phyloP scores from a whole-genome alignment of 176 grass and related monocot species.

The Dendrocalamus sinicus region DNA sequence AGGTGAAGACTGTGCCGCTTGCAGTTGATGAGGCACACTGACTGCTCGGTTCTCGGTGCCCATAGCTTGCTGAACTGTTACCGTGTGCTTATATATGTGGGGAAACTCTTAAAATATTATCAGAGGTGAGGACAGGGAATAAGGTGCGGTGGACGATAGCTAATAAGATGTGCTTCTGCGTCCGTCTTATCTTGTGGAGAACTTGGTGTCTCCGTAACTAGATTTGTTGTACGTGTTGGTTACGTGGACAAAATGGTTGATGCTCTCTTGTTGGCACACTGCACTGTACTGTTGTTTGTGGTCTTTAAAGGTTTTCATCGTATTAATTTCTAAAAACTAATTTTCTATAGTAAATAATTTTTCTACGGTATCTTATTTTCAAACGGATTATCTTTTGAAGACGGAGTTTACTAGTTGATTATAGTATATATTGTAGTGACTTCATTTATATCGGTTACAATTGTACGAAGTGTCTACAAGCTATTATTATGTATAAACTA shows the following conservation, averaged over 20 bases:
- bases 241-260: conserved; percentile 17
- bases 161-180: conserved; percentile 26
- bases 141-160: not conserved
- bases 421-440: too few relatives aligned
- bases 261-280: not conserved
- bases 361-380: too few relatives aligned
- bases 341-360: too few relatives aligned
- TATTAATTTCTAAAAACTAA: too few relatives aligned
- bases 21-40: conserved; percentile 57
- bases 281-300: not conserved
- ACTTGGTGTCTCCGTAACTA: not conserved
- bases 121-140: not conserved
- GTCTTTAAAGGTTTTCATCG: too few relatives aligned
- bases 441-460: too few relatives aligned
- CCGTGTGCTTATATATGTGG: not conserved
- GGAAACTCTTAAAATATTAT: not conserved
- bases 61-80: not conserved
- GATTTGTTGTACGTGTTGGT: conserved; percentile 31
- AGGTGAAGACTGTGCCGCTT: conserved; percentile 86
- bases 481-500: too few relatives aligned
- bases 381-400: too few relatives aligned
- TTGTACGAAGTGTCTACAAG: too few relatives aligned
- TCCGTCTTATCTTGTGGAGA: not conserved
- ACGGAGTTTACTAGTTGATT: too few relatives aligned
- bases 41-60: not conserved